Evolutionary conservation across 345 rosid genomes (phyloP), one percentile per base, ranked within the genome.

Genomic region (Streptanthus diversifolius): DNA sequence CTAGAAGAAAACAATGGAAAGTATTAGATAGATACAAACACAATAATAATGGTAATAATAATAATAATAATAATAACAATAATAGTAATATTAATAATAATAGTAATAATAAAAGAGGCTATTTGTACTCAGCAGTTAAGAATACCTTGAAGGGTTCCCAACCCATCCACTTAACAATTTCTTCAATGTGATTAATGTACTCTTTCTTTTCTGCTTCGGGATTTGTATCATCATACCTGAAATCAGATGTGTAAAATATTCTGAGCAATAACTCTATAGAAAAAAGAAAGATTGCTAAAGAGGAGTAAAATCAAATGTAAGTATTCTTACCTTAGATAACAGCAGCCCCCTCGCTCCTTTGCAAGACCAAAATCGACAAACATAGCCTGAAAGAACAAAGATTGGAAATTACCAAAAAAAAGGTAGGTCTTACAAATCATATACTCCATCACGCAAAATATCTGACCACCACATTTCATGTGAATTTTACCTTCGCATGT

Each of bases 191-290:
- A 82, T 90, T 84, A 51, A 95, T 95, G 58, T 95, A 90, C 79
- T 95, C 99, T 86, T 85, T 87, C 88, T 88, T 95, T 76, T 95
- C 98, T 80, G 99, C 98, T 82, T 95, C 98, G 1, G 98, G 99
- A 68, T 95, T 95, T 22, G 99, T 95, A 64, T 95, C 99, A 77
- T 95, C 99, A 76, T 74, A 95, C 72, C 99, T 89, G 73, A 21
- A 75, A 56, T 17, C 55, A 54, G 43, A 45, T 41, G 18, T n/a
- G 56, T 29, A 21, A 57, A 48, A n/a, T 47, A 65, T 30, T 27
- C 12, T 15, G 14, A 71, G 19, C 47, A 3, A 11, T 37, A 18
- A 56, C 33, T 10, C 57, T 48, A 51, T 0, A 57, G 12, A 45
- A 70, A 30, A 32, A 54, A 37, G 19, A 58, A 48, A 25, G 48